Percentiles rank a stretch among this genome's conserved stretches.
Conservation (phyloP, 108 stramenopile species). For the Conticribra guillardii region DNA sequence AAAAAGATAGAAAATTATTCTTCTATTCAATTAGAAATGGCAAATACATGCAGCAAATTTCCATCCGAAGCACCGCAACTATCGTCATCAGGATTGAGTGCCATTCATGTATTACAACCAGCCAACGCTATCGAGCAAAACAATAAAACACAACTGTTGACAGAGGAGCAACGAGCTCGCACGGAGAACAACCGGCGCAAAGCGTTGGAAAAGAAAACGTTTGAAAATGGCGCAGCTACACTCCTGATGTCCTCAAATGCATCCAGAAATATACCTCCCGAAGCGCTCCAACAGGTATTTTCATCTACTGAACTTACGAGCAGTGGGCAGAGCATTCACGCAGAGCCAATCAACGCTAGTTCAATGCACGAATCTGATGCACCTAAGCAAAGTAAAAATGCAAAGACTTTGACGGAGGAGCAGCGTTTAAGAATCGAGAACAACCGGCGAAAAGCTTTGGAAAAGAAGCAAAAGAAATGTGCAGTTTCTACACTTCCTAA, state of each 20-base stretch:
- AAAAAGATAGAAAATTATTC: constrained; percentile 11
- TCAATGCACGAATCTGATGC: too few species aligned
- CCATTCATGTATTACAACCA: too few species aligned
- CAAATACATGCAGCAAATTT: too few species aligned
- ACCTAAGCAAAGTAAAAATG: background rate
- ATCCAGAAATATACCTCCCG: background rate
- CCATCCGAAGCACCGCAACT: background rate
- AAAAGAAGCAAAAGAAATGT: constrained; percentile 21
- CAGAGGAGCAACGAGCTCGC: constrained; percentile 34
- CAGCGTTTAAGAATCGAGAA: constrained; percentile 23
- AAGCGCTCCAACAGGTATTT: too few species aligned
- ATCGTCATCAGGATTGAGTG: background rate
- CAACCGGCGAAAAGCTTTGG: constrained; percentile 13
- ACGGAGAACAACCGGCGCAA: constrained; percentile 18
- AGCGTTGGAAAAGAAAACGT: constrained; percentile 28
- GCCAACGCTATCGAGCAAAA: background rate
- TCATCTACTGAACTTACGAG: too few species aligned
- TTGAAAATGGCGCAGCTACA: background rate
- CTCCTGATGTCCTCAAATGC: background rate
- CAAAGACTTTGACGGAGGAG: constrained; percentile 5
- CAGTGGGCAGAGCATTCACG: too few species aligned
- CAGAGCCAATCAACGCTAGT: too few species aligned
- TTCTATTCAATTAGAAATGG: too few species aligned
- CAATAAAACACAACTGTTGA: background rate
- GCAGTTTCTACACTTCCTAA: too few species aligned